A percentile compares a stretch with the other conserved stretches of the same genome.
These are phyloP conservation scores for Sugiyamaella xylanicola DNA, from an alignment of 1,139 yeast species.

Conservation along the genomic window DNA sequence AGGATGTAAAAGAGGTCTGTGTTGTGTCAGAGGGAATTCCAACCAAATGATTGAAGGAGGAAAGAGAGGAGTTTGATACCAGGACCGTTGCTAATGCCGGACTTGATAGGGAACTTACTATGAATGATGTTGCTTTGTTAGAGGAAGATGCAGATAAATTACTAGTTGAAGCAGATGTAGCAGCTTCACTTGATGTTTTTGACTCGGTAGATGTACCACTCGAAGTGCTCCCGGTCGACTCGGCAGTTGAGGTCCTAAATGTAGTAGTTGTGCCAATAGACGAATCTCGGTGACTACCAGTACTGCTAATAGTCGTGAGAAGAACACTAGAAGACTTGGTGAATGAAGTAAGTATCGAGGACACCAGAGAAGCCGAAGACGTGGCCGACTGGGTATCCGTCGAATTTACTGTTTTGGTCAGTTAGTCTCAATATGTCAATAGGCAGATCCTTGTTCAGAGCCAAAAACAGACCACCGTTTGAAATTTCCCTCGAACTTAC, in stretches of 20 bases:
- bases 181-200: neutral
- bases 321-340: neutral
- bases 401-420: neutral
- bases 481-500: slow-evolving; percentile 4
- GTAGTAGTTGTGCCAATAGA: slow-evolving; percentile 14
- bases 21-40: slow-evolving; percentile 6
- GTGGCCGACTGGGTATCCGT: neutral
- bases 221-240: neutral
- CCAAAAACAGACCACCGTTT: too few relatives aligned
- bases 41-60: neutral
- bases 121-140: slow-evolving; percentile 4
- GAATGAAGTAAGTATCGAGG: neutral
- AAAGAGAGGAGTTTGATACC: neutral
- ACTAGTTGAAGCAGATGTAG: neutral
- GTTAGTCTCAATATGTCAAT: too few relatives aligned
- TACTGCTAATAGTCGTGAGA: slow-evolving; percentile 1
- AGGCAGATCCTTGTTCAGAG: neutral
- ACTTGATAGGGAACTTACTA: slow-evolving; percentile 10
- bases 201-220: neutral
- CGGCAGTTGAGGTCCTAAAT: neutral
- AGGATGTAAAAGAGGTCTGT: slow-evolving; percentile 11
- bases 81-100: slow-evolving; percentile 3
- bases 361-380: neutral
- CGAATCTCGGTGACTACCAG: neutral
- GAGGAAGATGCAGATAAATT: slow-evolving; percentile 12